Evolutionary conservation across 2,329 filamentous ascomycete genomes (phyloP).

Genomic region (Purpureocillium lavendulum): DNA sequence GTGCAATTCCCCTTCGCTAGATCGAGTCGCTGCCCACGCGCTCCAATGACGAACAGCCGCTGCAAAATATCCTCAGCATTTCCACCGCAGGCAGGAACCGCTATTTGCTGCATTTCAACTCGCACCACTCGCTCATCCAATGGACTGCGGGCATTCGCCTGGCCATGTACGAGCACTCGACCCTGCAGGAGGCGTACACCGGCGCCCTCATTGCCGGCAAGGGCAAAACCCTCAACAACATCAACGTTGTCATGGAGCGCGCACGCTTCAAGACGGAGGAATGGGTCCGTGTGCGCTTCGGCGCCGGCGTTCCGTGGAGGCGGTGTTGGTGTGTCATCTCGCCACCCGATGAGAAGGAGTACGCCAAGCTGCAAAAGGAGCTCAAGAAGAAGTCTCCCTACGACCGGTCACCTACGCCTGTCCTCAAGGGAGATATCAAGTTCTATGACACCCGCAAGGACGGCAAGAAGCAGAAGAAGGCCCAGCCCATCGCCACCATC

Average conservation of each 20-base stretch:
- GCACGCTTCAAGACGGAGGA: constrained; percentile 72
- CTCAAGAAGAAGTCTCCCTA: constrained; percentile 77
- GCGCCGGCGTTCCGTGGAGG: constrained; percentile 90
- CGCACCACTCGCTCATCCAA: constrained; percentile 82
- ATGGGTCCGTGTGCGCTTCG: constrained; percentile 92
- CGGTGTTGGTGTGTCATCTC: constrained; percentile 94
- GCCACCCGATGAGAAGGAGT: constrained; percentile 90
- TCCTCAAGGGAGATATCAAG: constrained; percentile 81
- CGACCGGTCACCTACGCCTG: constrained; percentile 57
- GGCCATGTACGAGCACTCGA: constrained; percentile 88
- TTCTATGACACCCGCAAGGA: constrained; percentile 78
- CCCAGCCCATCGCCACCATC: constrained; percentile 81
- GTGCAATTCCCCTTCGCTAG: constrained; percentile 29
- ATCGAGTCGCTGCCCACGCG: constrained; percentile 85
- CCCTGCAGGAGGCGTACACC: constrained; percentile 92
- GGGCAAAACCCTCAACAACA: constrained; percentile 82
- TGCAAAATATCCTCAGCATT: constrained; percentile 92
- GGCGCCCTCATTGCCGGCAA: constrained; percentile 93
- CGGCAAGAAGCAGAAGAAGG: constrained; percentile 84
- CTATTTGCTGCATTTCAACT: constrained; percentile 94
- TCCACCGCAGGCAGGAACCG: constrained; percentile 94
- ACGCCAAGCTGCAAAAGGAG: constrained; percentile 73
- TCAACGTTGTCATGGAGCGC: constrained; percentile 79
- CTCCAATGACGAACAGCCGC: constrained; percentile 63
- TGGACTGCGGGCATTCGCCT: constrained; percentile 94